Conservation (phyloP, 2,329 filamentous ascomycete genomes). For the Tolypocladium pustulatum region DNA sequence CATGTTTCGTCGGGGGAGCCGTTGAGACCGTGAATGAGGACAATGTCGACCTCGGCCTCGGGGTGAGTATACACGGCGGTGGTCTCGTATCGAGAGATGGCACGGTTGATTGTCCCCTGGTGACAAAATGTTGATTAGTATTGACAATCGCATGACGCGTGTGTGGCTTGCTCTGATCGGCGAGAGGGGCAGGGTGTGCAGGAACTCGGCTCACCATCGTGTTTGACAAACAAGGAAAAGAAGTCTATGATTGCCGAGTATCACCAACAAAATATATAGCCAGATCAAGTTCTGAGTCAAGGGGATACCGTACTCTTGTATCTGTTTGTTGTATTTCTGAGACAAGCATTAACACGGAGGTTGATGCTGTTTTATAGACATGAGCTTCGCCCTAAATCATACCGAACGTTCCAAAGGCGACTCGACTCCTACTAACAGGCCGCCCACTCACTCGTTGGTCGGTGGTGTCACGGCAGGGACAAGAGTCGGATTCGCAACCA, state of each 20-base stretch:
- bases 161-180: not conserved
- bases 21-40: constrained; percentile 63
- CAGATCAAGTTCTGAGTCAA: not conserved
- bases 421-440: not conserved
- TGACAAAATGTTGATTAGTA: not conserved
- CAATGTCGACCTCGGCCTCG: constrained; percentile 50
- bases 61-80: constrained; percentile 50
- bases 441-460: not conserved
- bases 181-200: not conserved
- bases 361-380: not conserved
- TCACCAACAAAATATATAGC: not conserved
- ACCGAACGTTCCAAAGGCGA: not conserved
- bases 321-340: not conserved
- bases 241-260: not conserved
- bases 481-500: constrained; percentile 2
- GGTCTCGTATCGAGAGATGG: constrained; percentile 39
- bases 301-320: not conserved
- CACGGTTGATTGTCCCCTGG: constrained; percentile 27
- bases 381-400: not conserved
- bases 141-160: not conserved
- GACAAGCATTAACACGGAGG: not conserved
- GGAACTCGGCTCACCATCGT: not conserved
- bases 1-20: constrained; percentile 56
- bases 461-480: constrained; percentile 2
- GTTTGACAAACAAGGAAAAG: not conserved